These are phyloP conservation scores for Claviceps sp. DNA, from an alignment of 2,329 filamentous ascomycete genomes.

Conservation along the genomic window DNA sequence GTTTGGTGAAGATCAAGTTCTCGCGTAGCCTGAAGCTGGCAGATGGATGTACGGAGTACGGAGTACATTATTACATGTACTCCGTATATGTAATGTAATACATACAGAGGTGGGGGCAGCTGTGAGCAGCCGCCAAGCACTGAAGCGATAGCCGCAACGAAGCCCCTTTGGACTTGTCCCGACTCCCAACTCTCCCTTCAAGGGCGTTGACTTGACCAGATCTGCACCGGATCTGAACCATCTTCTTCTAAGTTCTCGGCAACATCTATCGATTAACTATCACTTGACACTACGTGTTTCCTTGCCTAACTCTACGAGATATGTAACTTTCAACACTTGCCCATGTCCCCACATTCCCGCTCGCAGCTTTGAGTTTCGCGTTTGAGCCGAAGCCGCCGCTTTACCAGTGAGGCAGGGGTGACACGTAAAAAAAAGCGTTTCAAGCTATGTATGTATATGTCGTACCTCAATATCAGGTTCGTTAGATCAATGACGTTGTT, in stretches of 20 bases:
- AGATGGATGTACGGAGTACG: not conserved
- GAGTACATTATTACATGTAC: too few species aligned
- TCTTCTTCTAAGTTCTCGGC: not conserved
- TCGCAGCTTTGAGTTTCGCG: not conserved
- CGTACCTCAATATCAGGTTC: not conserved
- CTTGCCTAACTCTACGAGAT: not conserved
- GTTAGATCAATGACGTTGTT: not conserved
- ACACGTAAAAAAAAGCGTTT: not conserved
- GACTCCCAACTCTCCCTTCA: not conserved
- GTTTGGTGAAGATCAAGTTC: not conserved
- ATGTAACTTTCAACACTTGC: not conserved
- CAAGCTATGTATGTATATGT: not conserved
- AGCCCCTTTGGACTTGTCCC: not conserved
- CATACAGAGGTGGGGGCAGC: not conserved
- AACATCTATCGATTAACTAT: not conserved
- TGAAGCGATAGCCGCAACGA: not conserved
- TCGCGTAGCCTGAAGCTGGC: not conserved
- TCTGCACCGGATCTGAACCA: not conserved
- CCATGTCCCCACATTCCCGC: not conserved
- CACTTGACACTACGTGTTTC: not conserved
- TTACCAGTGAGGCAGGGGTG: not conserved
- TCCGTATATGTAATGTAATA: too few species aligned
- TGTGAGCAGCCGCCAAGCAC: not conserved
- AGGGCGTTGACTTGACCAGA: not conserved
- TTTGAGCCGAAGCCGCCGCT: not conserved